phyloP scores from a whole-genome alignment of 169 alveolate species.

The Babesia divergens region DNA sequence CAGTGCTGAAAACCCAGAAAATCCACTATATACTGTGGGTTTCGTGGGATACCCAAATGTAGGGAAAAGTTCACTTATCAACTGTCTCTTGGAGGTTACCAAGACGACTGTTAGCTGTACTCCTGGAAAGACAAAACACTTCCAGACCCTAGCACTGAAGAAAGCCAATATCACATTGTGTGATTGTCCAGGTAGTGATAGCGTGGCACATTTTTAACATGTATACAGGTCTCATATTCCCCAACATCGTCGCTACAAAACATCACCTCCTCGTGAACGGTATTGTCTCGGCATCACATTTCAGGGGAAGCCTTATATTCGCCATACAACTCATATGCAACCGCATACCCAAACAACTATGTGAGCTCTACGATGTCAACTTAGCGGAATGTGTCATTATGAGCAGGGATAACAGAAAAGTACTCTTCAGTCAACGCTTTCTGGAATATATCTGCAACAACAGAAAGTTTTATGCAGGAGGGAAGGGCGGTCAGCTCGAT shows the following conservation, averaged over 20 bases:
- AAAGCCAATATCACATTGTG: conserved; percentile 86
- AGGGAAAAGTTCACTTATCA: conserved; percentile 98
- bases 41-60: conserved; percentile 99
- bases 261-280: conserved; percentile 96
- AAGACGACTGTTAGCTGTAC: conserved; percentile 92
- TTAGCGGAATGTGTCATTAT: conserved; percentile 39
- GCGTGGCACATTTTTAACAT: neutral
- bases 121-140: conserved; percentile 98
- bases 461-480: conserved; percentile 83
- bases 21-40: conserved; percentile 85
- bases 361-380: conserved; percentile 61
- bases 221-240: conserved; percentile 93
- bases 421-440: conserved; percentile 77
- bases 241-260: conserved; percentile 92
- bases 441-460: conserved; percentile 76
- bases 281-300: conserved; percentile 93
- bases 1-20: neutral
- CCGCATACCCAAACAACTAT: conserved; percentile 86
- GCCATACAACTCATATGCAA: conserved; percentile 93
- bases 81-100: conserved; percentile 91
- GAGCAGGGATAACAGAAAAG: neutral
- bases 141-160: conserved; percentile 87
- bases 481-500: conserved; percentile 93
- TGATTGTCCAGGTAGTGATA: conserved; percentile 89
- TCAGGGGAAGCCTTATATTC: conserved; percentile 85